These are phyloP conservation scores for Astrothelium macrocarpum DNA, from an alignment of 495 filamentous ascomycete genomes.

Conservation along the genomic window DNA sequence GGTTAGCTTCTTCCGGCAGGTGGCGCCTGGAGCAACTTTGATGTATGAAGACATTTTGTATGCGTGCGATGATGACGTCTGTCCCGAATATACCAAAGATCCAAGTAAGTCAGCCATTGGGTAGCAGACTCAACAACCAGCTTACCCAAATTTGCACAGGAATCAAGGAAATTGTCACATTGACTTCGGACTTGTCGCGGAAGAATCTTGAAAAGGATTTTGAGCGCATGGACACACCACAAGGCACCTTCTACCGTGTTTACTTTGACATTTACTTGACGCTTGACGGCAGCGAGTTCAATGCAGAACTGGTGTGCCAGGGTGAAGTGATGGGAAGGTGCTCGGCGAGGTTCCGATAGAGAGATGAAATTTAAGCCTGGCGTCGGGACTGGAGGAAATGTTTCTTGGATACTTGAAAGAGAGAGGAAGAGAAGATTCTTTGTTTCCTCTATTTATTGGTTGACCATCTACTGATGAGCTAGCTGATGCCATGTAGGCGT, in stretches of 20 bases:
- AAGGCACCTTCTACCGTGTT: slow-evolving; percentile 94
- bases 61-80: slow-evolving; percentile 95
- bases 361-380: neutral
- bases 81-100: slow-evolving; percentile 98
- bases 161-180: slow-evolving; percentile 97
- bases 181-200: slow-evolving; percentile 90
- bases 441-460: neutral
- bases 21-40: slow-evolving; percentile 90
- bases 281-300: slow-evolving; percentile 94
- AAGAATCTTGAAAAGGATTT: slow-evolving; percentile 99
- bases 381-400: neutral
- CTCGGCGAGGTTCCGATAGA: slow-evolving; percentile 66
- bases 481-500: neutral
- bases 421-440: neutral
- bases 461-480: neutral
- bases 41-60: slow-evolving; percentile 99
- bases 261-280: slow-evolving; percentile 84
- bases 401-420: neutral
- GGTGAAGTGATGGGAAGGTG: slow-evolving; percentile 98
- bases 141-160: slow-evolving; percentile 42
- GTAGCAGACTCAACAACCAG: neutral
- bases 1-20: slow-evolving; percentile 96
- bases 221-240: slow-evolving; percentile 97
- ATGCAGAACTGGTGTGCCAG: slow-evolving; percentile 94
- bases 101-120: slow-evolving; percentile 64